A percentile compares a stretch with the other conserved stretches of the same genome.
Evolutionary conservation across 2,329 filamentous ascomycete genomes (phyloP).

Genomic region (Neofusicoccum cordaticola): DNA sequence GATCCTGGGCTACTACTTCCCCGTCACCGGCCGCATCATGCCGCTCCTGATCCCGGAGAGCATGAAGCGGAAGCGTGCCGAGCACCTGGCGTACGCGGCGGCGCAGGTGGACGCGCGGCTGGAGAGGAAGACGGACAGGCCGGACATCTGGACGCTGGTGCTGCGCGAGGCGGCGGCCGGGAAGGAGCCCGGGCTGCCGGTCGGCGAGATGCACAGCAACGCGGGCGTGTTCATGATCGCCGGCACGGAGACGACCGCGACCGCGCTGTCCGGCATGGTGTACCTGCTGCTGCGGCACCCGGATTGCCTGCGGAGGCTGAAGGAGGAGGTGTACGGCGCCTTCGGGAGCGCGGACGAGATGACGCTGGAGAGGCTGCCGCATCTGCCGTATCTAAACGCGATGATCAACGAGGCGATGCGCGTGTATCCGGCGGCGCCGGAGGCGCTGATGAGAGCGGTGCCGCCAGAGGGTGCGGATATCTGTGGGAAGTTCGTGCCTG

Average conservation of each 20-base stretch:
- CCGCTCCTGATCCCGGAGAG: background rate
- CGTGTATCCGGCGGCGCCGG: slow-evolving; percentile 43
- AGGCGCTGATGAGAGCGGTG: slow-evolving; percentile 29
- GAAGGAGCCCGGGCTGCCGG: background rate
- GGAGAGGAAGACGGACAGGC: background rate
- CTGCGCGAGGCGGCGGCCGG: background rate
- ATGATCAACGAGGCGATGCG: slow-evolving; percentile 44
- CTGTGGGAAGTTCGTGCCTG: slow-evolving; percentile 20
- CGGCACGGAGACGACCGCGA: slow-evolving; percentile 43
- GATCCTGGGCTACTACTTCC: background rate
- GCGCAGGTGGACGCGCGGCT: background rate
- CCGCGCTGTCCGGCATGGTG: slow-evolving; percentile 36
- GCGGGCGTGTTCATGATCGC: slow-evolving; percentile 28
- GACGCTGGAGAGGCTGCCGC: background rate
- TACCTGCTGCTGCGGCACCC: slow-evolving; percentile 31
- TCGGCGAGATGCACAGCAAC: slow-evolving; percentile 20
- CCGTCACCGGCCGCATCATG: background rate
- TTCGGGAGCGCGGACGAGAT: slow-evolving; percentile 15
- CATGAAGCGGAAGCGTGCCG: background rate
- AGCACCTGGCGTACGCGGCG: background rate
- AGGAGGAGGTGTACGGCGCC: background rate
- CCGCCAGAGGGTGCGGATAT: slow-evolving; percentile 30
- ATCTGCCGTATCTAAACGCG: background rate
- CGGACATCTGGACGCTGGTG: background rate
- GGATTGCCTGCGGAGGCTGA: background rate